These are phyloP conservation scores for Xylaria acuta DNA, from an alignment of 495 filamentous ascomycete species.

Conservation along the genomic window DNA sequence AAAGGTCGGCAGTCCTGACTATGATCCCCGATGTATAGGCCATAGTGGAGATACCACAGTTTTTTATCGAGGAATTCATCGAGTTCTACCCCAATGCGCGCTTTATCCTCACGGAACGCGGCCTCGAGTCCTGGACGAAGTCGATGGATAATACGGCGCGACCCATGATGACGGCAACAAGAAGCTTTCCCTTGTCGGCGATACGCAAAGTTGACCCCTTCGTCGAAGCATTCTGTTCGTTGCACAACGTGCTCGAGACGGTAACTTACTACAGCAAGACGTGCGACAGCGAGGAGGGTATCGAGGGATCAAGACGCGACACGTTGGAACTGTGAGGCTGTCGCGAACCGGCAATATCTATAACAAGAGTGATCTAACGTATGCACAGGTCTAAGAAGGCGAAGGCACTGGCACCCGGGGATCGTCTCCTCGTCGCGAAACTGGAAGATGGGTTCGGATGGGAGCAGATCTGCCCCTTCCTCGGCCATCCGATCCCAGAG, in stretches of 20 bases:
- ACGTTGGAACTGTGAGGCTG: conserved; percentile 15
- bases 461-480: conserved; percentile 44
- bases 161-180: conserved; percentile 12
- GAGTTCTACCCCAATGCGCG: conserved; percentile 48
- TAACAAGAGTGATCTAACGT: background rate
- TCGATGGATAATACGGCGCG: conserved; percentile 30
- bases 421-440: conserved; percentile 32
- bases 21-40: conserved; percentile 29
- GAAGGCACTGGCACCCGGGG: conserved; percentile 22
- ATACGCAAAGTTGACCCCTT: conserved; percentile 26
- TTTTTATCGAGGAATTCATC: conserved; percentile 46
- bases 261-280: conserved; percentile 27
- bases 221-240: conserved; percentile 21
- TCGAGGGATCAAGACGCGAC: conserved; percentile 5
- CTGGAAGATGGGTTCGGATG: conserved; percentile 41
- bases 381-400: conserved; percentile 25
- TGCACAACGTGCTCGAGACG: conserved; percentile 23
- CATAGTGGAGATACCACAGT: conserved; percentile 43
- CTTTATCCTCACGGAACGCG: conserved; percentile 46
- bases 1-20: background rate
- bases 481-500: conserved; percentile 36
- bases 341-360: background rate
- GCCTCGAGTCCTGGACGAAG: conserved; percentile 45
- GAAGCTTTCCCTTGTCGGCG: conserved; percentile 27
- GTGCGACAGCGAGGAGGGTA: conserved; percentile 5